Conservation (phyloP, 2,329 filamentous ascomycete species). For the Cercospora berteroae region DNA sequence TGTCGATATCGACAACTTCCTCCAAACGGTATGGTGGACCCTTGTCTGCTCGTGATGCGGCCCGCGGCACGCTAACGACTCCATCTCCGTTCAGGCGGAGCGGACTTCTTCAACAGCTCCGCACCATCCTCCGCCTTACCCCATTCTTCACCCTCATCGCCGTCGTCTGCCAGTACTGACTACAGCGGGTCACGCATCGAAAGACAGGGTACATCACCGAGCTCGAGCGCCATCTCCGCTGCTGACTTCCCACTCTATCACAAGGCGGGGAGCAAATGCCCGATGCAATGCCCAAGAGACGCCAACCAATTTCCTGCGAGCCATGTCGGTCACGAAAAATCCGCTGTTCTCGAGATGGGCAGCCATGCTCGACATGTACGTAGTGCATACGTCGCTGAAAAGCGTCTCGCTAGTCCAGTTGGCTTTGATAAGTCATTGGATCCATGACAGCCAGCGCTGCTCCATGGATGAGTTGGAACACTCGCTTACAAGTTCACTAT, state of each 20-base stretch:
- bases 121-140: not conserved
- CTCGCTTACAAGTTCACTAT: not conserved
- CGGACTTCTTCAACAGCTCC: not conserved
- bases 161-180: not conserved
- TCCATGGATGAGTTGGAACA: not conserved
- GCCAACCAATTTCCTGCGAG: conserved; percentile 6
- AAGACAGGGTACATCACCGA: not conserved
- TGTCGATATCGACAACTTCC: not conserved
- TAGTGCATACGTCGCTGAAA: not conserved
- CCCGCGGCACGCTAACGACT: not conserved
- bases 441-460: not conserved
- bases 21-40: not conserved
- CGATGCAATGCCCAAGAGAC: not conserved
- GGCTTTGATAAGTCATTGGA: not conserved
- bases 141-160: not conserved
- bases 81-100: not conserved
- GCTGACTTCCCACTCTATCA: not conserved
- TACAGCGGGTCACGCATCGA: not conserved
- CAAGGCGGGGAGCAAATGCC: not conserved
- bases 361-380: conserved; percentile 3
- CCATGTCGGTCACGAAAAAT: conserved; percentile 7
- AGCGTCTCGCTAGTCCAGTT: not conserved
- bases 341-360: conserved; percentile 4
- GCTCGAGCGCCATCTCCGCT: not conserved
- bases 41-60: not conserved